These are phyloP conservation scores for Arthrobotrys sphaeroides DNA, from an alignment of 2,329 filamentous ascomycete species.

Conservation along the genomic window DNA sequence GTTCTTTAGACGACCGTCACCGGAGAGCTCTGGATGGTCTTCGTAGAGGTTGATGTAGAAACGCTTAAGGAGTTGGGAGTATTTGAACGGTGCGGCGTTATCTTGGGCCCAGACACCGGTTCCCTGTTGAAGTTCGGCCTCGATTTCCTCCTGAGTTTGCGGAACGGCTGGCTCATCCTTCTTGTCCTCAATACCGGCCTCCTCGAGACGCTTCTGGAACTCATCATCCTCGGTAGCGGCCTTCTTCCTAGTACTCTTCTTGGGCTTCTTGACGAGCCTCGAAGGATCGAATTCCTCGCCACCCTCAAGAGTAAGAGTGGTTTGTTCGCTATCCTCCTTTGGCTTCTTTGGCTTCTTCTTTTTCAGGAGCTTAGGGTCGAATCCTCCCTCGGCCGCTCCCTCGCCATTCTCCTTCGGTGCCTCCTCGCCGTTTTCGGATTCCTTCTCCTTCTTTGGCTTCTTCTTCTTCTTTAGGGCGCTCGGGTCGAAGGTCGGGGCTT, in stretches of 20 bases:
- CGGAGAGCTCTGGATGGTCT: slow-evolving; percentile 95
- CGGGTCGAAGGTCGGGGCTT: slow-evolving; percentile 28
- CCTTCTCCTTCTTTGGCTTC: slow-evolving; percentile 56
- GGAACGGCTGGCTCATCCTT: slow-evolving; percentile 69
- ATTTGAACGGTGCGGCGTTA: slow-evolving; percentile 78
- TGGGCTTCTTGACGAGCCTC: slow-evolving; percentile 72
- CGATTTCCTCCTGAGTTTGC: slow-evolving; percentile 69
- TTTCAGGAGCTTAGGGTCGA: slow-evolving; percentile 55
- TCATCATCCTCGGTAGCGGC: slow-evolving; percentile 66
- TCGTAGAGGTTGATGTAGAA: slow-evolving; percentile 96
- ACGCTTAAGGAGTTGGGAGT: slow-evolving; percentile 83
- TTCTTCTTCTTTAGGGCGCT: slow-evolving; percentile 57
- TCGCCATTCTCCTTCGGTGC: slow-evolving; percentile 52
- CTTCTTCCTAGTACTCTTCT: slow-evolving; percentile 60
- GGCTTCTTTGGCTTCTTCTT: slow-evolving; percentile 57
- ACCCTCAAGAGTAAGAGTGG: slow-evolving; percentile 76
- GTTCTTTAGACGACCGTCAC: slow-evolving; percentile 80
- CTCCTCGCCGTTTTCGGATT: slow-evolving; percentile 42
- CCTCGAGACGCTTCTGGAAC: slow-evolving; percentile 66
- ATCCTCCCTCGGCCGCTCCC: slow-evolving; percentile 44
- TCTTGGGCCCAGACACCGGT: slow-evolving; percentile 92
- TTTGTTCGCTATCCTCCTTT: slow-evolving; percentile 73
- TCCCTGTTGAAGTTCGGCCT: slow-evolving; percentile 80
- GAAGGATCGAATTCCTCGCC: slow-evolving; percentile 83
- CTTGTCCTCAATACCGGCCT: slow-evolving; percentile 65